phyloP scores from a whole-genome alignment of 2,329 filamentous ascomycete genomes.

The Neospermospora avenae region DNA sequence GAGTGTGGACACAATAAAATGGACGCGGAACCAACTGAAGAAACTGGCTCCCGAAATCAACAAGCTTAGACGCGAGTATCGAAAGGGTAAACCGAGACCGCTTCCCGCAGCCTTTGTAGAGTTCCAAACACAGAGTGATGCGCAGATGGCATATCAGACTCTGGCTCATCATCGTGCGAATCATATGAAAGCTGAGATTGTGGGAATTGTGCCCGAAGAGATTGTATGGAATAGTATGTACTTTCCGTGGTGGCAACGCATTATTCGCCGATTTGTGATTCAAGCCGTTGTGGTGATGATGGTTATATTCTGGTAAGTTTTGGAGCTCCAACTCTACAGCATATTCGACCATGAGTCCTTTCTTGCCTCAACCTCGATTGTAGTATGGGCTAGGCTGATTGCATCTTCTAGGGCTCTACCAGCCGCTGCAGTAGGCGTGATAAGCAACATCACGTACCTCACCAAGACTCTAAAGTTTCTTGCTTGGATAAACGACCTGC shows the following conservation, averaged over 20 bases:
- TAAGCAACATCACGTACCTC: conserved; percentile 60
- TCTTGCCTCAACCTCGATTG: no score
- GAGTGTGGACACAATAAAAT: conserved; percentile 39
- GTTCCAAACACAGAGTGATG: conserved; percentile 57
- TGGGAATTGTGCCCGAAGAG: conserved; percentile 58
- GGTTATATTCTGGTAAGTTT: conserved; percentile 57
- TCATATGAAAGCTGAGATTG: conserved; percentile 62
- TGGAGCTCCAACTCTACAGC: no score
- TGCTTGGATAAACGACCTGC: conserved; percentile 54
- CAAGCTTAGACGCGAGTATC: conserved; percentile 33
- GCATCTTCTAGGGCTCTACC: conserved; percentile 47
- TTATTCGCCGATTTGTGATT: conserved; percentile 50
- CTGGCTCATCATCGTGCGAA: conserved; percentile 60
- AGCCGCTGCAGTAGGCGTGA: conserved; percentile 59
- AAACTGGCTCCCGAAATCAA: conserved; percentile 33
- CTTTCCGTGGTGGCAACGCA: conserved; percentile 59
- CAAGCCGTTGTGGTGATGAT: conserved; percentile 52
- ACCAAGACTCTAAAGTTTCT: conserved; percentile 52
- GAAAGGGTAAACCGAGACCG: conserved; percentile 48
- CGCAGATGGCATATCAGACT: conserved; percentile 62
- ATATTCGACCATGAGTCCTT: no score
- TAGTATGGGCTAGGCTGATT: not conserved
- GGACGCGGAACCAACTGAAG: conserved; percentile 35
- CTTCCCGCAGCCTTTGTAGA: conserved; percentile 64
- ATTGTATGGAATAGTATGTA: conserved; percentile 65